These are phyloP conservation scores for Nothophytophthora sp. DNA, from an alignment of 352 stramenopile species.

Conservation along the genomic window DNA sequence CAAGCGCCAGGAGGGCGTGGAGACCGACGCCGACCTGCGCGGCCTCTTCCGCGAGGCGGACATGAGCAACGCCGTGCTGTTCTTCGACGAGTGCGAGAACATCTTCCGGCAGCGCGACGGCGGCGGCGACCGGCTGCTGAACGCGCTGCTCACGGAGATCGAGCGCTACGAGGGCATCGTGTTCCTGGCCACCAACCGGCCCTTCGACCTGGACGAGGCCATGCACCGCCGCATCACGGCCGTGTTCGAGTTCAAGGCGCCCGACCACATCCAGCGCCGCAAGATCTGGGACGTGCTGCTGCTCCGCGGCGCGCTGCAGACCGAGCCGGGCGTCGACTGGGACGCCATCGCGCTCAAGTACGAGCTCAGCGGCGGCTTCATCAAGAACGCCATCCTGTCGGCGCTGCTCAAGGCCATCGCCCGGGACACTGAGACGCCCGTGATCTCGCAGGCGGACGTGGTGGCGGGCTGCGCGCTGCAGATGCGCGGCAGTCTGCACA, in stretches of 20 bases:
- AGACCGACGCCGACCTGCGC: constrained; percentile 79
- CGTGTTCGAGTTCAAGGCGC: constrained; percentile 88
- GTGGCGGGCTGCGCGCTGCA: constrained; percentile 81
- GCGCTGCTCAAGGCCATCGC: constrained; percentile 80
- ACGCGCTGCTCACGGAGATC: constrained; percentile 88
- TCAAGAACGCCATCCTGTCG: constrained; percentile 91
- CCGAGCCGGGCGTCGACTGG: constrained; percentile 77
- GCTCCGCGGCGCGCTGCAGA: constrained; percentile 44
- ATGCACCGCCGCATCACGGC: constrained; percentile 91
- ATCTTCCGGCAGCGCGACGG: constrained; percentile 88
- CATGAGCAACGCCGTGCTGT: constrained; percentile 90
- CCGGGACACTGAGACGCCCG: constrained; percentile 46
- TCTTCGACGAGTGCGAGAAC: constrained; percentile 90
- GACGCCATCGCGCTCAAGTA: constrained; percentile 87
- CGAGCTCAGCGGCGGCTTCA: constrained; percentile 89
- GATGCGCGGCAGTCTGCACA: constrained; percentile 87
- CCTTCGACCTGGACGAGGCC: constrained; percentile 88
- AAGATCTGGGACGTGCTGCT: constrained; percentile 87
- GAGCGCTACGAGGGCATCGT: constrained; percentile 89
- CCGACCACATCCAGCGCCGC: constrained; percentile 78
- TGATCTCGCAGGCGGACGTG: constrained; percentile 80
- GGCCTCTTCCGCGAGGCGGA: constrained; percentile 87
- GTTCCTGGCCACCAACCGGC: constrained; percentile 88
- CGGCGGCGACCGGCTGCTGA: constrained; percentile 76
- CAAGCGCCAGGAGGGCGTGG: constrained; percentile 74